Evolutionary conservation across 2,329 filamentous ascomycete species (phyloP).

Genomic region (Fusarium odoratissimum): DNA sequence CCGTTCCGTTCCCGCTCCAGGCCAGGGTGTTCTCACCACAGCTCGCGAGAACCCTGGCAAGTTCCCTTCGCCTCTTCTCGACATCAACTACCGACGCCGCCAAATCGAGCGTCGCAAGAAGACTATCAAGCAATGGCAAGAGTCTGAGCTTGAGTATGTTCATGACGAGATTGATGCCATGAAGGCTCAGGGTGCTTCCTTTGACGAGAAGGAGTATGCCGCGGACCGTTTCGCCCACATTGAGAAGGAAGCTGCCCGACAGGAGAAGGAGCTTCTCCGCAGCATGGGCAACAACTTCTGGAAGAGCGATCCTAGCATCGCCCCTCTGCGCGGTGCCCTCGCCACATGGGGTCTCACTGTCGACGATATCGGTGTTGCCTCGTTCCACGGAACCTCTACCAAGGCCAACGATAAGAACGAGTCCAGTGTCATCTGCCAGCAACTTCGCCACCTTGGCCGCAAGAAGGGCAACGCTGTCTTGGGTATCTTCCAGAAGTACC

Average conservation of each 20-base stretch:
- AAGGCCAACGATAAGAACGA: constrained; percentile 99
- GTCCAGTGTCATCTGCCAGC: constrained; percentile 95
- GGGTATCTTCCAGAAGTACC: constrained; percentile 99
- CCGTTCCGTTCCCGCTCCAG: constrained; percentile 94
- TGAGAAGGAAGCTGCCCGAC: constrained; percentile 83
- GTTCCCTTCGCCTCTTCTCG: constrained; percentile 93
- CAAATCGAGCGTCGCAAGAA: constrained; percentile 94
- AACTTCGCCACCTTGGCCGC: constrained; percentile 93
- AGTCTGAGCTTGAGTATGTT: constrained; percentile 91
- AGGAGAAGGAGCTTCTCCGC: constrained; percentile 92
- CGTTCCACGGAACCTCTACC: constrained; percentile 98
- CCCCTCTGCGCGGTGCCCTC: constrained; percentile 92
- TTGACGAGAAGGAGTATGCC: constrained; percentile 86
- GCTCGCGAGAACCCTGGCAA: constrained; percentile 91
- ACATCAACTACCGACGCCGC: constrained; percentile 96
- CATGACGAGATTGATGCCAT: constrained; percentile 93
- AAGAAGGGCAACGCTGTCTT: constrained; percentile 96
- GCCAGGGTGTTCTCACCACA: constrained; percentile 95
- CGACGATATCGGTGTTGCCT: constrained; percentile 93
- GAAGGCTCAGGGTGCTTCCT: constrained; percentile 79
- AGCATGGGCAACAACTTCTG: constrained; percentile 99
- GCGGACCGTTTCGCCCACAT: constrained; percentile 88
- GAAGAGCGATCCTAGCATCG: constrained; percentile 94
- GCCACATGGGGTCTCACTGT: constrained; percentile 98
- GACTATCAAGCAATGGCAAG: constrained; percentile 96